phyloP scores from a whole-genome alignment of 306 rosid genomes.

The Fragaria nilgerrensis region DNA sequence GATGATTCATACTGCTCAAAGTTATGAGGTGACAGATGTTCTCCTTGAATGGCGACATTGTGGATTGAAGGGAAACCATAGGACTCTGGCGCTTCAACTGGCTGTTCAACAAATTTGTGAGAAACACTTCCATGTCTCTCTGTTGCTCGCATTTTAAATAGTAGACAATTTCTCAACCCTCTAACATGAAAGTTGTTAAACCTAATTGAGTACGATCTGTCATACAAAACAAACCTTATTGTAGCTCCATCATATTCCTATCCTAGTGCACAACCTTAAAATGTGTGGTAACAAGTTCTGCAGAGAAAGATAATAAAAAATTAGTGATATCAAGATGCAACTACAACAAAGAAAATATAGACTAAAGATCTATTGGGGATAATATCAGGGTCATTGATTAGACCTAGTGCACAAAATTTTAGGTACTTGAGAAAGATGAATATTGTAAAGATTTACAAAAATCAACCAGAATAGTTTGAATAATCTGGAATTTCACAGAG shows the following conservation, averaged over 20 bases:
- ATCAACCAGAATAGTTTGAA: not conserved
- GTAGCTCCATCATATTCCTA: conserved; percentile 16
- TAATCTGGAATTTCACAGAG: not conserved
- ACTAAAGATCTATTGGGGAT: not conserved
- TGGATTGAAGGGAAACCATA: conserved; percentile 33
- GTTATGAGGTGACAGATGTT: conserved; percentile 39
- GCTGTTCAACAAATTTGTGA: conserved; percentile 37
- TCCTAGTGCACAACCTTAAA: conserved; percentile 8
- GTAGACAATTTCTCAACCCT: conserved; percentile 17
- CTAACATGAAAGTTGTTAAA: conserved; percentile 12
- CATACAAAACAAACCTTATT: conserved; percentile 4
- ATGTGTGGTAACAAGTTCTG: conserved; percentile 30
- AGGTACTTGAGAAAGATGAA: not conserved
- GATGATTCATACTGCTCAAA: conserved; percentile 55
- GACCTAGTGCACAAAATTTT: not conserved
- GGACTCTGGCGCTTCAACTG: conserved; percentile 49
- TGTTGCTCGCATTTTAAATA: conserved; percentile 46
- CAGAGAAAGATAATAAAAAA: conserved; percentile 30
- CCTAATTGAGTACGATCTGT: conserved; percentile 19
- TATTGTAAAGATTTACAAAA: not conserved
- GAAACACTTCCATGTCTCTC: conserved; percentile 42
- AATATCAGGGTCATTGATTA: not conserved
- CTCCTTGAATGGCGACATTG: conserved; percentile 38
- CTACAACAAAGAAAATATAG: not conserved
- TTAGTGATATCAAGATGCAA: conserved; percentile 13